Percentiles rank a stretch among this genome's conserved stretches.
Evolutionary conservation across 2,329 filamentous ascomycete species (phyloP).

Genomic region (Monosporascus sp.): DNA sequence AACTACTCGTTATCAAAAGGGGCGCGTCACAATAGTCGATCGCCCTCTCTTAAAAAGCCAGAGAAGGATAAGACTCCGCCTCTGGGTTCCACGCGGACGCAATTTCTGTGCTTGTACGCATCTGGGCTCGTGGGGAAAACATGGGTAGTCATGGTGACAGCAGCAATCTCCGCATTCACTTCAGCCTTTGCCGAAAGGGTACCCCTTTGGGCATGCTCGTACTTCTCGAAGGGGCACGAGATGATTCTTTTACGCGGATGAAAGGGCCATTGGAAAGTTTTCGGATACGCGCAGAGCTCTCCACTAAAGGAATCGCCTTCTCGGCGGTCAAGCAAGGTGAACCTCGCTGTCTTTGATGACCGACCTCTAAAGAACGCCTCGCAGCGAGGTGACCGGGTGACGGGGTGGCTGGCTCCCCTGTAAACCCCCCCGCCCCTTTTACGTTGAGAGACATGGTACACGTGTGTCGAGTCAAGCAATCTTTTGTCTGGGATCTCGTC

Average conservation of each 20-base stretch:
- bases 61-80: constrained; percentile 20
- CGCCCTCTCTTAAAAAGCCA: constrained; percentile 10
- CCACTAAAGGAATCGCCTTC: constrained; percentile 23
- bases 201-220: constrained; percentile 15
- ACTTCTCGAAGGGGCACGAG: constrained; percentile 38
- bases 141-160: constrained; percentile 33
- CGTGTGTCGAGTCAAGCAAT: constrained; percentile 52
- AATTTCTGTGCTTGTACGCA: constrained; percentile 35
- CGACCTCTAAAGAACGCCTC: constrained; percentile 16
- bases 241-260: constrained; percentile 20
- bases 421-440: constrained; percentile 12
- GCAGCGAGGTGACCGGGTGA: constrained; percentile 11
- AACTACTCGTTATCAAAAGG: constrained; percentile 5
- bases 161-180: constrained; percentile 32
- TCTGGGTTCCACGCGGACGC: constrained; percentile 32
- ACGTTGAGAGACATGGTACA: constrained; percentile 32
- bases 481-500: constrained; percentile 30
- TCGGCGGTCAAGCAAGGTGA: constrained; percentile 26
- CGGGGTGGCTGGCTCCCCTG: constrained; percentile 3
- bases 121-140: constrained; percentile 32
- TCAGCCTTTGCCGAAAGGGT: constrained; percentile 18
- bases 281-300: constrained; percentile 33
- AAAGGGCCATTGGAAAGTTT: constrained; percentile 19
- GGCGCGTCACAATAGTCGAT: constrained; percentile 5
- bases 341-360: constrained; percentile 15